Evolutionary conservation across 2,329 filamentous ascomycete genomes (phyloP).

Genomic region (Ceratocystis variospora): DNA sequence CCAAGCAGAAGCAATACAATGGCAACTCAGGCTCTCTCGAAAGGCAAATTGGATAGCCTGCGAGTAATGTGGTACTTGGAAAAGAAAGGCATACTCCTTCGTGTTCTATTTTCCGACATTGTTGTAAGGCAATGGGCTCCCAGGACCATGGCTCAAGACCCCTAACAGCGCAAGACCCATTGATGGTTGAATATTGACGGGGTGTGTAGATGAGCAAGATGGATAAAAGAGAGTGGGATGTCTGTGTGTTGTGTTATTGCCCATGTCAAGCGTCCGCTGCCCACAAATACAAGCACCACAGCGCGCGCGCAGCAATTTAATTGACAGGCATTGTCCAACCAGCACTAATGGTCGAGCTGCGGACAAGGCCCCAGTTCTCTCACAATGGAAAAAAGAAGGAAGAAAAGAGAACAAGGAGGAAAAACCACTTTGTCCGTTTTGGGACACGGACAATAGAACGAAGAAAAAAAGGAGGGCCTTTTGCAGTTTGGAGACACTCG

Average conservation of each 20-base stretch:
- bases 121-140: neutral
- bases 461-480: neutral
- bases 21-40: neutral
- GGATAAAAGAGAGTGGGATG: neutral
- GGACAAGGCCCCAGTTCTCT: neutral
- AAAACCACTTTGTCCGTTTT: slow-evolving; percentile 5
- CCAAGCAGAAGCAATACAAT: neutral
- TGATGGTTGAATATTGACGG: neutral
- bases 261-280: neutral
- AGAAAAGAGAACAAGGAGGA: neutral
- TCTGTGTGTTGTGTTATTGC: too few species aligned
- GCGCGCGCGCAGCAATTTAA: neutral
- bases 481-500: neutral
- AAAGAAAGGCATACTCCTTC: neutral
- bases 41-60: neutral
- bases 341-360: neutral
- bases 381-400: neutral
- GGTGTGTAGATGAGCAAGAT: neutral
- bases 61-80: neutral
- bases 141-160: neutral
- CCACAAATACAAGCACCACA: neutral
- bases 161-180: neutral
- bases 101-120: neutral
- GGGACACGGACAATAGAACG: neutral
- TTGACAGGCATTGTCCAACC: slow-evolving; percentile 1